Conservation (phyloP, 2,329 filamentous ascomycete genomes). For the Pseudopithomyces maydicus region DNA sequence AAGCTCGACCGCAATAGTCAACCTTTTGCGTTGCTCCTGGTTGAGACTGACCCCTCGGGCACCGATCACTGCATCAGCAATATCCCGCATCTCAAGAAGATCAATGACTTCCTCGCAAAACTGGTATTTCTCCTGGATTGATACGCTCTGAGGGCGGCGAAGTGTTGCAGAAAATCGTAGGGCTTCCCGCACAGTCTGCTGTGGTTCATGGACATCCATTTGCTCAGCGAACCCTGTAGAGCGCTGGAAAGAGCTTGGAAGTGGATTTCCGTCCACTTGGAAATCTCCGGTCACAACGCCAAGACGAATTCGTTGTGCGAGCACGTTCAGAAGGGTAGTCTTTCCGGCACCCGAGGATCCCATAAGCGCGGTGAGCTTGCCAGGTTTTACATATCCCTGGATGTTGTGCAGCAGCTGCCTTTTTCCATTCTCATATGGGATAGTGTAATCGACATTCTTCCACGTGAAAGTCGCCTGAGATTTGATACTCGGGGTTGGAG, state of each 20-base stretch:
- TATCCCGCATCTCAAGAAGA: slow-evolving; percentile 67
- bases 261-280: slow-evolving; percentile 47
- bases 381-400: slow-evolving; percentile 87
- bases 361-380: slow-evolving; percentile 81
- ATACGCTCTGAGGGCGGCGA: slow-evolving; percentile 63
- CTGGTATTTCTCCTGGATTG: slow-evolving; percentile 64
- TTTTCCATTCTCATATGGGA: slow-evolving; percentile 55
- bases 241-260: slow-evolving; percentile 74
- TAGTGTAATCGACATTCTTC: slow-evolving; percentile 82
- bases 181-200: slow-evolving; percentile 67
- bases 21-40: slow-evolving; percentile 70
- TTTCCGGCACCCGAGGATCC: slow-evolving; percentile 64
- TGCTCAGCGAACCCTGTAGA: slow-evolving; percentile 78
- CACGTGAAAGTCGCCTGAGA: slow-evolving; percentile 66
- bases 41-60: slow-evolving; percentile 54
- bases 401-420: slow-evolving; percentile 62
- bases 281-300: slow-evolving; percentile 53
- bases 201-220: slow-evolving; percentile 66
- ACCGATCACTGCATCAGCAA: slow-evolving; percentile 69
- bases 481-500: slow-evolving; percentile 52
- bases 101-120: slow-evolving; percentile 70
- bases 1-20: slow-evolving; percentile 67
- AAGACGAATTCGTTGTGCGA: slow-evolving; percentile 50
- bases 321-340: slow-evolving; percentile 42
- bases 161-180: slow-evolving; percentile 67